These are phyloP conservation scores for Macadamia tetraphylla DNA, from an alignment of 164 flowering plant species.

Conservation along the genomic window DNA sequence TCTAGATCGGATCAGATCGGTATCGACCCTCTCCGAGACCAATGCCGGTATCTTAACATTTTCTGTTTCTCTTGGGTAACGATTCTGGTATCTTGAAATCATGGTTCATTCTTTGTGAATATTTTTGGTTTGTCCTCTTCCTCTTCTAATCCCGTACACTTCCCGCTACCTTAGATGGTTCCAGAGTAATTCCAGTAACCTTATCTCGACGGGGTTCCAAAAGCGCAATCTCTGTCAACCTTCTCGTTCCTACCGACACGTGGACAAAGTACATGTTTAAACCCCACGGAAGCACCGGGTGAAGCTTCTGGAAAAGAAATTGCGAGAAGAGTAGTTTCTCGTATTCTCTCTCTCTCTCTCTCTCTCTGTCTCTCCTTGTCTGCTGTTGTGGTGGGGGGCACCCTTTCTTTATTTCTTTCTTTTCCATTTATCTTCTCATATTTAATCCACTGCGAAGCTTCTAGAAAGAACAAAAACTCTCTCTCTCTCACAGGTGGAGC, in stretches of 20 bases:
- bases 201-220: constrained; percentile 1
- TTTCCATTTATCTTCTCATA: background rate
- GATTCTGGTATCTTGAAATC: too few species aligned
- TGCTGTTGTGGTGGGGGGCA: background rate
- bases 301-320: constrained; percentile 29
- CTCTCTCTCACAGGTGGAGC: background rate
- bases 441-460: constrained; percentile 27
- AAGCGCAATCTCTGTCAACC: too few species aligned
- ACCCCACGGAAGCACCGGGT: background rate
- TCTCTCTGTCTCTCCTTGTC: background rate
- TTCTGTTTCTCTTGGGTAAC: too few species aligned
- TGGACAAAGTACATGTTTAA: background rate
- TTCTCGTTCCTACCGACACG: constrained; percentile 13
- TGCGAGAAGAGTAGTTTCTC: constrained; percentile 20
- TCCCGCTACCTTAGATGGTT: too few species aligned
- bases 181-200: background rate
- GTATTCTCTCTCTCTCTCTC: constrained; percentile 8
- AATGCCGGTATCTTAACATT: too few species aligned
- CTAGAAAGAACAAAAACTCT: constrained; percentile 26
- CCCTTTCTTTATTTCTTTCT: background rate
- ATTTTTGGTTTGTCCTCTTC: background rate
- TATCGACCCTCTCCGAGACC: too few species aligned
- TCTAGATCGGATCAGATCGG: too few species aligned
- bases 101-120: too few species aligned
- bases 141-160: too few species aligned